A percentile compares a stretch with the other conserved stretches of the same genome.
Conservation (phyloP, 768 basidiomycete genomes). For the Coprinellus micaceus region DNA sequence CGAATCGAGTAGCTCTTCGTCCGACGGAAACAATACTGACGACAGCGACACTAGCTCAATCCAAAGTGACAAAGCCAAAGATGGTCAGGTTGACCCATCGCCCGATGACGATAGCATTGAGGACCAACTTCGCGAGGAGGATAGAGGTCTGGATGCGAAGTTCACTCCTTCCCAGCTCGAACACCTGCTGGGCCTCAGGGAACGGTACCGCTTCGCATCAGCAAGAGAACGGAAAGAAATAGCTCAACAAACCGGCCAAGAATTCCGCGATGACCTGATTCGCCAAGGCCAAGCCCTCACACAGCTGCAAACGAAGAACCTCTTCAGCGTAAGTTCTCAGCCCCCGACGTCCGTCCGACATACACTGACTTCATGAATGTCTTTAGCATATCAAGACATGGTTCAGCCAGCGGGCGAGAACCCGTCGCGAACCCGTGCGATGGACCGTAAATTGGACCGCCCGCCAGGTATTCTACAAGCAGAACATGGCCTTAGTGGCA, state of each 20-base stretch:
- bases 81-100: too few species aligned
- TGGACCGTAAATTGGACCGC: not conserved
- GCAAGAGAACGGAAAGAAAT: not conserved
- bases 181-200: not conserved
- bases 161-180: not conserved
- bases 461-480: not conserved
- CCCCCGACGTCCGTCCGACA: not conserved
- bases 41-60: too few species aligned
- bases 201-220: not conserved
- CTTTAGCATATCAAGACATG: not conserved
- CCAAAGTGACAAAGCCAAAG: too few species aligned
- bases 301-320: too few species aligned
- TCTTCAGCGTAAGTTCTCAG: not conserved
- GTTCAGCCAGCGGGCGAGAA: not conserved
- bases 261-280: not conserved
- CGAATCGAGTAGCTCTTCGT: too few species aligned
- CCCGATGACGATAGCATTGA: too few species aligned
- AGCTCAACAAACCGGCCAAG: not conserved
- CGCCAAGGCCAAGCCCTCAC: not conserved
- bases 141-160: not conserved
- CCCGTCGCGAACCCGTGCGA: not conserved
- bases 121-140: not conserved
- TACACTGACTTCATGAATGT: not conserved
- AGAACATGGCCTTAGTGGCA: not conserved
- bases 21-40: too few species aligned